Conservation (phyloP, 768 basidiomycete genomes). For the Scleroderma citrinum region DNA sequence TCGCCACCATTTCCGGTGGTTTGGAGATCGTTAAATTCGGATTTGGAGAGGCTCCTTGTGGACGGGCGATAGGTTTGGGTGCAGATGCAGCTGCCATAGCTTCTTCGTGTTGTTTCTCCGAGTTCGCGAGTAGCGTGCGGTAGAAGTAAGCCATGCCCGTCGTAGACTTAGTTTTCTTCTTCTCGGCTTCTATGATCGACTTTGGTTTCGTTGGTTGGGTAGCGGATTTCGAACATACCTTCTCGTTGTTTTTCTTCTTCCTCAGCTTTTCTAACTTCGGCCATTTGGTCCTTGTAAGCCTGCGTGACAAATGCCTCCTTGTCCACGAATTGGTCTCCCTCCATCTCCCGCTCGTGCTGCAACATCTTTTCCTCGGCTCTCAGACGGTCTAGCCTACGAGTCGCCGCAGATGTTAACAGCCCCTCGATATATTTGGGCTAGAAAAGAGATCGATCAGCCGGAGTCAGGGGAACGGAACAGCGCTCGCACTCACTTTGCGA, state of each 20-base stretch:
- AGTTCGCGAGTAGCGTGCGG: constrained; percentile 68
- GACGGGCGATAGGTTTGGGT: constrained; percentile 52
- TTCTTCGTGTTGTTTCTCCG: constrained; percentile 78
- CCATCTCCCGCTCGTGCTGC: constrained; percentile 83
- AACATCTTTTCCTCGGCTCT: constrained; percentile 98
- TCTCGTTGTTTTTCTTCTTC: constrained; percentile 88
- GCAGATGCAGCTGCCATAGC: constrained; percentile 67
- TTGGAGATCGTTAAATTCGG: constrained; percentile 73
- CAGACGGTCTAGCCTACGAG: constrained; percentile 80
- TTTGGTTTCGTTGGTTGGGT: not conserved
- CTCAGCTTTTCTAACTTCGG: constrained; percentile 82
- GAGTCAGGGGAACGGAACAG: not conserved
- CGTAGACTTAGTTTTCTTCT: constrained; percentile 53
- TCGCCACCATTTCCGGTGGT: constrained; percentile 55
- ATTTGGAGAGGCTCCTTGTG: constrained; percentile 42
- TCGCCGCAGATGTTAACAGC: constrained; percentile 76
- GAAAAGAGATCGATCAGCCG: constrained; percentile 3
- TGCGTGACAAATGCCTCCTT: constrained; percentile 98
- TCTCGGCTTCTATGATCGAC: constrained; percentile 40
- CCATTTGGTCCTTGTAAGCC: constrained; percentile 96
- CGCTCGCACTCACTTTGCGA: constrained; percentile 56
- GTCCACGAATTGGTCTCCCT: constrained; percentile 90
- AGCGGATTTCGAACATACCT: constrained; percentile 44
- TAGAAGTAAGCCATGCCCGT: constrained; percentile 87
- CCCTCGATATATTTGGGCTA: constrained; percentile 92